phyloP scores from a whole-genome alignment of 345 rosid species.

The Hirschfeldia incana region DNA sequence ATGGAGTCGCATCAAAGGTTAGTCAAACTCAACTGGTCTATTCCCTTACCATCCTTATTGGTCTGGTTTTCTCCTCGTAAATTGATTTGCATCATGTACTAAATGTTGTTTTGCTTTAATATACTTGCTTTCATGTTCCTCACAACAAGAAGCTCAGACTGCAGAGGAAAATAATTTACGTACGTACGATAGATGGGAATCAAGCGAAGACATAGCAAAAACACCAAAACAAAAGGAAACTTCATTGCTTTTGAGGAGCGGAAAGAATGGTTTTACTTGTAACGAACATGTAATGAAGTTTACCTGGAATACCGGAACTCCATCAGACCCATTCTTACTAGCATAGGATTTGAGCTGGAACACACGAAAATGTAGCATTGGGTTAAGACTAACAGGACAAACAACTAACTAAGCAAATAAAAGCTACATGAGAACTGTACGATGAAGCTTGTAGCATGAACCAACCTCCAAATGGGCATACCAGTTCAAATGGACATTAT shows the following conservation, averaged over 20 bases:
- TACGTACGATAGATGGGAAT: too few species aligned
- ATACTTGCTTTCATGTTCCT: constrained; percentile 46
- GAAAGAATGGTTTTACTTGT: neutral
- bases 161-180: constrained; percentile 16
- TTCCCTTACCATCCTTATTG: constrained; percentile 9
- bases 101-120: constrained; percentile 12
- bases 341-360: constrained; percentile 61
- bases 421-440: too few species aligned
- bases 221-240: neutral
- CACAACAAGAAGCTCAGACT: constrained; percentile 92
- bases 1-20: constrained; percentile 92
- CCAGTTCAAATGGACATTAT: too few species aligned
- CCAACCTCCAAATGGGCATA: too few species aligned
- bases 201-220: constrained; percentile 16
- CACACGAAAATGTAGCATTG: constrained; percentile 2
- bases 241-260: too few species aligned
- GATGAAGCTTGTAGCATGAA: too few species aligned
- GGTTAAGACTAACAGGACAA: neutral
- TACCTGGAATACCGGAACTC: constrained; percentile 99
- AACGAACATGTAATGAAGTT: neutral
- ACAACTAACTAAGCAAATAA: too few species aligned
- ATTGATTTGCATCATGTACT: neutral
- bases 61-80: constrained; percentile 15
- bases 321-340: constrained; percentile 70
- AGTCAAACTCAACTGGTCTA: constrained; percentile 20